These are phyloP conservation scores for Mucor ambiguus DNA, from an alignment of 371 early-diverging fungal species.

Conservation along the genomic window DNA sequence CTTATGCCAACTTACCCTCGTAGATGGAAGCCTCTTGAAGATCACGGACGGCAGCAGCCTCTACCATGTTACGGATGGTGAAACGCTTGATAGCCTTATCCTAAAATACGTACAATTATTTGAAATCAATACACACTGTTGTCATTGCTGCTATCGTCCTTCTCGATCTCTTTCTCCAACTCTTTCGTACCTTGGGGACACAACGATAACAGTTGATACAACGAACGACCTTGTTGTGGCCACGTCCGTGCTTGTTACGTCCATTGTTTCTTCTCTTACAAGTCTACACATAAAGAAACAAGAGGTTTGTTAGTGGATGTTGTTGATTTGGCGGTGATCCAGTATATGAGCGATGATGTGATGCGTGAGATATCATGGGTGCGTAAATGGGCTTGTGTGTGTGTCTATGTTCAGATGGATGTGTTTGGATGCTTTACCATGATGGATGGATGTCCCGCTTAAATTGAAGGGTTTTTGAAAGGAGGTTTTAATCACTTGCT, in stretches of 20 bases:
- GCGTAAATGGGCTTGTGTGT: not conserved
- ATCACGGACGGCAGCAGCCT: conserved; percentile 97
- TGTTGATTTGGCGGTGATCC: not conserved
- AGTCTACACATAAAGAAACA: conserved; percentile 59
- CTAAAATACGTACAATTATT: not conserved
- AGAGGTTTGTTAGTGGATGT: not conserved
- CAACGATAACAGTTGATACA: conserved; percentile 99
- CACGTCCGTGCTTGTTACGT: conserved; percentile 98
- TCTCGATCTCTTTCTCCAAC: not conserved
- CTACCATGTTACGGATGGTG: conserved; percentile 97
- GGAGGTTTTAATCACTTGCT: conserved; percentile 17
- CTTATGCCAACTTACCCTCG: conserved; percentile 75
- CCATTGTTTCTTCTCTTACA: conserved; percentile 99
- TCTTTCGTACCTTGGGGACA: conserved; percentile 78
- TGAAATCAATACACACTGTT: not conserved
- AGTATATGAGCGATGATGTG: not conserved
- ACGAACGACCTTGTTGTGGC: conserved; percentile 95
- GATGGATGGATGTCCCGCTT: conserved; percentile 23
- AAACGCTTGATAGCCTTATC: conserved; percentile 99
- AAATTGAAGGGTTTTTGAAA: conserved; percentile 23
- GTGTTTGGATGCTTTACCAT: conserved; percentile 18
- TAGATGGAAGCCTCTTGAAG: conserved; percentile 96
- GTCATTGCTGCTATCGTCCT: not conserved
- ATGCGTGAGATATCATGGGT: not conserved
- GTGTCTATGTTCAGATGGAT: not conserved